phyloP scores from a whole-genome alignment of 495 filamentous ascomycete species.

The Hypoxylon trugodes region DNA sequence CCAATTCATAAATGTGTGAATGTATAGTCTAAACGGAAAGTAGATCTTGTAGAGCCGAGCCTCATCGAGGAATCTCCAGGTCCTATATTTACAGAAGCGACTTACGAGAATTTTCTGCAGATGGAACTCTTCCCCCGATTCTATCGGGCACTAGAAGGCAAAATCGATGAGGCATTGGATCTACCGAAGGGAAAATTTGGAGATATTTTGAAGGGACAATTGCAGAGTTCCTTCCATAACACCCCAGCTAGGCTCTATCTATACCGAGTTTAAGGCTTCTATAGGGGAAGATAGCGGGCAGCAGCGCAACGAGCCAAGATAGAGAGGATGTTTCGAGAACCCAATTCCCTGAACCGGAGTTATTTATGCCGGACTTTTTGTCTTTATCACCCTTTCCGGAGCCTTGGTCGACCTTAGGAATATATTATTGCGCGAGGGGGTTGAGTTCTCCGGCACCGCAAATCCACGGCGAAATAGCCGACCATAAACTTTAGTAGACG shows the following conservation, averaged over 20 bases:
- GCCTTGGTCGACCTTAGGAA: not conserved
- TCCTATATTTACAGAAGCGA: not conserved
- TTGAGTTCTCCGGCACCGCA: not conserved
- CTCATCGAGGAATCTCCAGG: not conserved
- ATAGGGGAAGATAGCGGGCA: not conserved
- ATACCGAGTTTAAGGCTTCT: slow-evolving; percentile 1
- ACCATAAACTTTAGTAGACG: not conserved
- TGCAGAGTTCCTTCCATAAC: not conserved
- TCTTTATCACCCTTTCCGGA: not conserved
- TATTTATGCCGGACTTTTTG: not conserved
- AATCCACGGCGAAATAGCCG: not conserved
- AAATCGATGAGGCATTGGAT: slow-evolving; percentile 8
- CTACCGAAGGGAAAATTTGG: not conserved
- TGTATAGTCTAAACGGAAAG: not conserved
- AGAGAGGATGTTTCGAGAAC: not conserved
- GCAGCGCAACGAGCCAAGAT: not conserved
- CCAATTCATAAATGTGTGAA: not conserved
- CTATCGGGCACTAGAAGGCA: slow-evolving; percentile 9
- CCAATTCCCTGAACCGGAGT: not conserved
- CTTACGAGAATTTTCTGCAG: not conserved
- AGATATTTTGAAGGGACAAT: not conserved
- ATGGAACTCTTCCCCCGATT: slow-evolving; percentile 8
- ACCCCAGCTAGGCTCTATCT: not conserved
- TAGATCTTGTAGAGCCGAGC: not conserved
- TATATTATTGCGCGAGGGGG: not conserved